These are phyloP conservation scores for Recurvomyces mirabilis DNA, from an alignment of 495 filamentous ascomycete genomes.

Conservation along the genomic window DNA sequence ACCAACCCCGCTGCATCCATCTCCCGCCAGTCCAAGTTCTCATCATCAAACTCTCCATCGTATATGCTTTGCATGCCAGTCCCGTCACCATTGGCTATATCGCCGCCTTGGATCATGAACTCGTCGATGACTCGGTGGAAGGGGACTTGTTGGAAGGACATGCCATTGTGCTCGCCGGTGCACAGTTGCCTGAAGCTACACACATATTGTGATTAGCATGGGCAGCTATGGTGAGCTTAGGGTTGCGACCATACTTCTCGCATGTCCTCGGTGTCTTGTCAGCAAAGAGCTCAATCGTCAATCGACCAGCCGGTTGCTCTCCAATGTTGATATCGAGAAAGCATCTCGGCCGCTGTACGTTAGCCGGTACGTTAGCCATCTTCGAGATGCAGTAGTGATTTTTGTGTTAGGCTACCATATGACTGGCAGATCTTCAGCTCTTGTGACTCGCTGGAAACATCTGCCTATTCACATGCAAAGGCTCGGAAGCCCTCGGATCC, in stretches of 20 bases:
- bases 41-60: slow-evolving; percentile 32
- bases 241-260: slow-evolving; percentile 35
- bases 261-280: slow-evolving; percentile 37
- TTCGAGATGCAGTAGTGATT: not conserved
- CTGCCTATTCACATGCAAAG: too few species aligned
- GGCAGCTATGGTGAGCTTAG: slow-evolving; percentile 17
- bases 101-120: slow-evolving; percentile 39
- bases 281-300: slow-evolving; percentile 37
- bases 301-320: slow-evolving; percentile 31
- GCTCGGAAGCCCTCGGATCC: too few species aligned
- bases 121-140: slow-evolving; percentile 37
- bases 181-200: slow-evolving; percentile 30
- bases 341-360: slow-evolving; percentile 29
- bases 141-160: slow-evolving; percentile 29
- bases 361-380: not conserved
- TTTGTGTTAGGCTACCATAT: too few species aligned
- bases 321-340: slow-evolving; percentile 34
- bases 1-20: slow-evolving; percentile 34
- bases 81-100: slow-evolving; percentile 35
- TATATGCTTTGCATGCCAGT: slow-evolving; percentile 34
- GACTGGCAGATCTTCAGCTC: not conserved
- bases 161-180: slow-evolving; percentile 20
- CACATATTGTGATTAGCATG: not conserved
- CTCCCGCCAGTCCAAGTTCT: slow-evolving; percentile 36
- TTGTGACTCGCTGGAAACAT: too few species aligned